Base-by-base conservation (phyloP, 352 stramenopile genomes). In the Globisporangium orthogonon region DNA sequence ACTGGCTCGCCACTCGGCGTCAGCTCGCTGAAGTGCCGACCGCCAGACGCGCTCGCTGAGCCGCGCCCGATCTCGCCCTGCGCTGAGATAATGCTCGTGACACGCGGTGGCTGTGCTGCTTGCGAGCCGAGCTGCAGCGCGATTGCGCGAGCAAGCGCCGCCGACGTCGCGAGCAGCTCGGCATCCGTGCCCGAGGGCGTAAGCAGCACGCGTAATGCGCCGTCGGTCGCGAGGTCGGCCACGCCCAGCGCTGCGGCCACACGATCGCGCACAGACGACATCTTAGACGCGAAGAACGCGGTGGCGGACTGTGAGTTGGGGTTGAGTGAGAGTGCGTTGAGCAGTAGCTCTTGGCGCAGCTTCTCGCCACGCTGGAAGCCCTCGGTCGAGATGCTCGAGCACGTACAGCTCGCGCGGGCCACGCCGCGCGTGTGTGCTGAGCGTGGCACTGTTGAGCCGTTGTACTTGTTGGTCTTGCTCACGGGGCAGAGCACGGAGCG, bases 391-490 rank as follows among this genome's bases (percentile, higher is more conserved):
- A 93, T 84, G 51, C 80, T 87, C 48, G 81, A 94, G 68, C 86
- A 91, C 39, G 87, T 96, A 69, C 87, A 96, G 56, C 82, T 94
- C 15, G 77, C 85, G 6, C 87, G 76, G 13, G 73, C 67, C 52
- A 96, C 86, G 52, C 89, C 6, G 7, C 13, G 17, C n/a, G 23
- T 7, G 23, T 14, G n/a, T 7, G 17, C 48, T 66, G 76, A 13
- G 78, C 71, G 10, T 4, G 56, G 58, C 14, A 94, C 70, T n/a
- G 86, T 93, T 18, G 86, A 91, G 54, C 75, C 81, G 61, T 92
- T 80, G 58, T 96, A 96, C 53, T 90, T 95, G 75, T 96, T 95
- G n/a, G 81, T 90, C 65, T 92, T 89, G 43, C 71, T 69, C 3
- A 60, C 58, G n/a, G 81, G 67, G 58, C 78, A 89, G 6, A 96